phyloP scores from a whole-genome alignment of 202 grass and related monocot species.

The Hordeum pubiflorum region DNA sequence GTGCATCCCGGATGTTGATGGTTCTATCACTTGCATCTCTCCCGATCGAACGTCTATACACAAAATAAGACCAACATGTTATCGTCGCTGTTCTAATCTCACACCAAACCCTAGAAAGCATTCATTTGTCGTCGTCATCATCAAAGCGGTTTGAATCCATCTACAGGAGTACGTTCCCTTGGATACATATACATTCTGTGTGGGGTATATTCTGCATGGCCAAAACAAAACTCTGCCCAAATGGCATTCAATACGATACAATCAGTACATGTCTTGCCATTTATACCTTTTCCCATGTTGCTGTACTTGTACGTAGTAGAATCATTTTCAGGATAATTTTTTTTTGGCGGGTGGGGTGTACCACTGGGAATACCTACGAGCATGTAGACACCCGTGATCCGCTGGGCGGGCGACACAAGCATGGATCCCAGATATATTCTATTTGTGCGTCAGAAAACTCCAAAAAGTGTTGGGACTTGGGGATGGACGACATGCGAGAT shows the following conservation, averaged over 20 bases:
- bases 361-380: background rate
- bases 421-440: constrained; percentile 10
- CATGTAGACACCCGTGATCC: constrained; percentile 14
- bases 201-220: background rate
- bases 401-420: background rate
- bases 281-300: background rate
- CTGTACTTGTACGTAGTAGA: background rate
- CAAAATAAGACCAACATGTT: background rate
- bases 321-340: too few relatives aligned
- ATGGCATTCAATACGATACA: background rate
- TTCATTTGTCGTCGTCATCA: background rate
- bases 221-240: background rate
- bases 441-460: constrained; percentile 5
- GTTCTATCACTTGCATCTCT: background rate
- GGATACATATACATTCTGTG: background rate
- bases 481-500: background rate
- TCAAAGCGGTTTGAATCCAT: background rate
- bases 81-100: background rate
- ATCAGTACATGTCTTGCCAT: background rate
- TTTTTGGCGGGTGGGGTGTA: background rate
- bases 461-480: constrained; percentile 6
- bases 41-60: background rate
- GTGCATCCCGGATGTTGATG: background rate
- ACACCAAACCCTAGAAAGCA: background rate
- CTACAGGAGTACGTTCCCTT: too few relatives aligned